Evolutionary conservation across 139 green algal species (phyloP).

Genomic region (Chlorella sp.): DNA sequence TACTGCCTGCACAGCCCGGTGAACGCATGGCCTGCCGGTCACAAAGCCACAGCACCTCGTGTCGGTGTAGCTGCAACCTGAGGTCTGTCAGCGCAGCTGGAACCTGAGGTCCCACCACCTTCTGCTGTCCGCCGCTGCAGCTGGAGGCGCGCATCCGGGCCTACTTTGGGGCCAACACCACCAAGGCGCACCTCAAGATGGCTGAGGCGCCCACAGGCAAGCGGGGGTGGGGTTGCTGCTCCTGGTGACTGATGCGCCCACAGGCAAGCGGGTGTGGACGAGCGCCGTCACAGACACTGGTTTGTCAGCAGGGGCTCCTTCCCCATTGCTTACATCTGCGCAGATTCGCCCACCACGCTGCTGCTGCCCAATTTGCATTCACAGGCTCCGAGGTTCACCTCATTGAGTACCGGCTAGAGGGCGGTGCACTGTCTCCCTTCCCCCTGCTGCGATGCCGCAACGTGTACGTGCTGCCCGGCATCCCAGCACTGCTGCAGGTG

Average conservation of each 20-base stretch:
- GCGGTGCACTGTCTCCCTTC: slow-evolving; percentile 64
- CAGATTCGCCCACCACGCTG: too few relatives aligned
- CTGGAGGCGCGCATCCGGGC: slow-evolving; percentile 63
- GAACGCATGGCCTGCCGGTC: too few relatives aligned
- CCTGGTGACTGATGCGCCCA: neutral
- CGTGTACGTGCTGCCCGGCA: slow-evolving; percentile 85
- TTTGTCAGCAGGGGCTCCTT: too few relatives aligned
- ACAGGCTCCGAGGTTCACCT: slow-evolving; percentile 43
- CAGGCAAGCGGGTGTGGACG: neutral
- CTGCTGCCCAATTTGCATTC: neutral
- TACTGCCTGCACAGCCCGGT: too few relatives aligned
- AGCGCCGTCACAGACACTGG: too few relatives aligned
- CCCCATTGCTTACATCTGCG: too few relatives aligned
- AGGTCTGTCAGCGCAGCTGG: too few relatives aligned
- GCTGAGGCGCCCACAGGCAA: slow-evolving; percentile 64
- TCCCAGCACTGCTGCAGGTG: slow-evolving; percentile 70
- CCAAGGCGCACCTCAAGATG: slow-evolving; percentile 87
- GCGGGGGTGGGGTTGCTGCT: neutral
- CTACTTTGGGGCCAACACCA: slow-evolving; percentile 76
- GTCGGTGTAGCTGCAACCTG: too few relatives aligned
- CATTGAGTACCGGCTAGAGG: slow-evolving; percentile 53
- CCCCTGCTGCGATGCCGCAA: slow-evolving; percentile 80
- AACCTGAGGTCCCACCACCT: too few relatives aligned
- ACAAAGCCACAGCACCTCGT: too few relatives aligned
- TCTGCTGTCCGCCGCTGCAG: slow-evolving; percentile 7